phyloP scores from a whole-genome alignment of 805 yeast genomes.

The Martiniozyma abietophila region DNA sequence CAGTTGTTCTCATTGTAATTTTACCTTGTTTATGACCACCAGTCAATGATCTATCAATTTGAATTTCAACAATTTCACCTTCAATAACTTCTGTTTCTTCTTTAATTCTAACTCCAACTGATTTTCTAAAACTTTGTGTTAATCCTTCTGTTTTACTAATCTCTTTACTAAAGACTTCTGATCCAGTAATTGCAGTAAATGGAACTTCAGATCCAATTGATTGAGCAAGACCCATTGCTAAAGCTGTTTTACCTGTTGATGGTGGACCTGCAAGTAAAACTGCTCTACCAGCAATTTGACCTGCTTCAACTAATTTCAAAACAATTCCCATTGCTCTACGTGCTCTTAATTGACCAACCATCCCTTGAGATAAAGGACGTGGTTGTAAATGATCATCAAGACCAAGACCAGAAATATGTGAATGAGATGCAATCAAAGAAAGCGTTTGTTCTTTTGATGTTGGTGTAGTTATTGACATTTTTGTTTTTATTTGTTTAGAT shows the following conservation, averaged over 20 bases:
- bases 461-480: slow-evolving; percentile 13
- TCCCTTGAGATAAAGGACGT: slow-evolving; percentile 78
- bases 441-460: slow-evolving; percentile 1
- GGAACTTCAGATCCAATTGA: slow-evolving; percentile 97
- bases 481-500: no score
- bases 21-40: slow-evolving; percentile 88
- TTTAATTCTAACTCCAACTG: slow-evolving; percentile 91
- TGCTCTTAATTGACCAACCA: slow-evolving; percentile 68
- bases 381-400: slow-evolving; percentile 86
- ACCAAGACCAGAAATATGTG: slow-evolving; percentile 93
- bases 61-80: slow-evolving; percentile 95
- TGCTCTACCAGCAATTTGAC: slow-evolving; percentile 94
- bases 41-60: slow-evolving; percentile 81
- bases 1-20: slow-evolving; percentile 74
- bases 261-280: slow-evolving; percentile 94
- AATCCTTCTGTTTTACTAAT: slow-evolving; percentile 93
- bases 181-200: slow-evolving; percentile 93
- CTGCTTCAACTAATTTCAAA: slow-evolving; percentile 86
- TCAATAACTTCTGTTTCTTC: slow-evolving; percentile 97
- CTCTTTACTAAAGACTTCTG: slow-evolving; percentile 91
- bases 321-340: slow-evolving; percentile 92
- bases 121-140: slow-evolving; percentile 94
- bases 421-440: slow-evolving; percentile 66
- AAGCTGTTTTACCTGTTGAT: slow-evolving; percentile 96
- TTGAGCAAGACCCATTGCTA: slow-evolving; percentile 92